These are phyloP conservation scores for Melocanna baccifera DNA, from an alignment of 176 grass and related monocot species.

Conservation along the genomic window DNA sequence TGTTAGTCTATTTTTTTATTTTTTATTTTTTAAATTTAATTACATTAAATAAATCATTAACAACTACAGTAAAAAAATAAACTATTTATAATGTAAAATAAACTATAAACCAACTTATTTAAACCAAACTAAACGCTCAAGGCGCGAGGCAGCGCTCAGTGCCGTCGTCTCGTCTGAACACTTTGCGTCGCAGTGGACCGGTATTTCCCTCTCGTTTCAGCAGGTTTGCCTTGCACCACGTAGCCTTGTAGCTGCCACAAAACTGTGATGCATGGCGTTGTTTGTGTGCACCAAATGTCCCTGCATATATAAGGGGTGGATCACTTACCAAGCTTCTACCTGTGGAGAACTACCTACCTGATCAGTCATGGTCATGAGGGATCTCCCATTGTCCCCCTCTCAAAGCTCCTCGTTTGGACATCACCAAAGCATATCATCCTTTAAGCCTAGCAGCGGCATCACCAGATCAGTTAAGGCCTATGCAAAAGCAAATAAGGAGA, in stretches of 20 bases:
- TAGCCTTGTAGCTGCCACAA: conserved; percentile 44
- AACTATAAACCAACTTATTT: too few species aligned
- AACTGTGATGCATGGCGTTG: neutral
- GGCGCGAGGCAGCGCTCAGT: neutral
- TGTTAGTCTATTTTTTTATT: too few species aligned
- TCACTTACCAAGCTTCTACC: neutral
- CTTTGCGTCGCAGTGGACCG: conserved; percentile 23
- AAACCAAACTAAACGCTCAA: too few species aligned
- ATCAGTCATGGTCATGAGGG: conserved; percentile 57
- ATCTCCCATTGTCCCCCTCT: conserved; percentile 47
- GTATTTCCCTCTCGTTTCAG: conserved; percentile 36
- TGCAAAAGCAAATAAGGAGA: conserved; percentile 42
- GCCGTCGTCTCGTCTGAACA: conserved; percentile 20
- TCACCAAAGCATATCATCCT: conserved; percentile 7
- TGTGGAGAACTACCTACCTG: neutral
- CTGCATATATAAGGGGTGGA: conserved; percentile 5
- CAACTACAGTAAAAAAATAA: too few species aligned
- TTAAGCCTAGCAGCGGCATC: conserved; percentile 3
- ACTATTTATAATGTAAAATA: too few species aligned
- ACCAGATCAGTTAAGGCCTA: conserved; percentile 37
- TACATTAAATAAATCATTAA: too few species aligned
- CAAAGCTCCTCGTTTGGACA: conserved; percentile 47
- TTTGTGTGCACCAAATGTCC: neutral
- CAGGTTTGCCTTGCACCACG: conserved; percentile 64
- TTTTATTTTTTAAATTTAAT: too few species aligned